These are phyloP conservation scores for Termitomyces sp. DNA, from an alignment of 768 basidiomycete genomes.

Conservation along the genomic window DNA sequence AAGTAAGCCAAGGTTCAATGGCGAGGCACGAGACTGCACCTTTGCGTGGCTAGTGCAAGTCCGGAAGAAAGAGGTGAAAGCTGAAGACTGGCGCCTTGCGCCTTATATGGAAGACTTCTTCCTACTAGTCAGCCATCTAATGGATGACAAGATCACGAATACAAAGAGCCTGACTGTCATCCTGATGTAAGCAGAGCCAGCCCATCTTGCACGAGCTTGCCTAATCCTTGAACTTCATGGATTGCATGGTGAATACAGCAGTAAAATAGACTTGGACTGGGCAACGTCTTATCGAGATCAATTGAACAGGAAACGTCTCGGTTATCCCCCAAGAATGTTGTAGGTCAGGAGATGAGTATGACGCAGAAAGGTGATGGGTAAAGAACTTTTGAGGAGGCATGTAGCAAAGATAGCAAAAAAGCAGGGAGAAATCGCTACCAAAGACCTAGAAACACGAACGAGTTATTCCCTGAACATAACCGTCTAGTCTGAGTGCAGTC, in stretches of 20 bases:
- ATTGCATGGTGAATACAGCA: background rate
- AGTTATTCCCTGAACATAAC: background rate
- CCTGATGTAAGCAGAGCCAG: no score
- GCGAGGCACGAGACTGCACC: background rate
- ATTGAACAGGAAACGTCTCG: background rate
- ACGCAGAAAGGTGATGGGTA: background rate
- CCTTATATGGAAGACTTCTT: background rate
- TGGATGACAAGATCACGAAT: background rate
- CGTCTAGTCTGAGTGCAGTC: background rate
- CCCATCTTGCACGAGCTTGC: background rate
- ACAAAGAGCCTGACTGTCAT: no score
- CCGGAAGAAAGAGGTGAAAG: conserved; percentile 10
- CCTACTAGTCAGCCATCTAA: background rate
- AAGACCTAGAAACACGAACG: background rate
- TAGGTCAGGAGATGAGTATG: background rate
- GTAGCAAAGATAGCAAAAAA: background rate
- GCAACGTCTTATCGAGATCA: background rate
- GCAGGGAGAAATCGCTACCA: background rate
- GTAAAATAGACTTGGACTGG: background rate
- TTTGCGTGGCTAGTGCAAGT: conserved; percentile 2
- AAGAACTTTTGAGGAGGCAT: background rate
- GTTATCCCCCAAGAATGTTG: background rate
- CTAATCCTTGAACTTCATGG: background rate
- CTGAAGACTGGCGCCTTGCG: background rate
- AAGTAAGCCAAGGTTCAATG: background rate